Conservation (phyloP, 768 basidiomycete genomes). For the Kwoniella heveanensis region DNA sequence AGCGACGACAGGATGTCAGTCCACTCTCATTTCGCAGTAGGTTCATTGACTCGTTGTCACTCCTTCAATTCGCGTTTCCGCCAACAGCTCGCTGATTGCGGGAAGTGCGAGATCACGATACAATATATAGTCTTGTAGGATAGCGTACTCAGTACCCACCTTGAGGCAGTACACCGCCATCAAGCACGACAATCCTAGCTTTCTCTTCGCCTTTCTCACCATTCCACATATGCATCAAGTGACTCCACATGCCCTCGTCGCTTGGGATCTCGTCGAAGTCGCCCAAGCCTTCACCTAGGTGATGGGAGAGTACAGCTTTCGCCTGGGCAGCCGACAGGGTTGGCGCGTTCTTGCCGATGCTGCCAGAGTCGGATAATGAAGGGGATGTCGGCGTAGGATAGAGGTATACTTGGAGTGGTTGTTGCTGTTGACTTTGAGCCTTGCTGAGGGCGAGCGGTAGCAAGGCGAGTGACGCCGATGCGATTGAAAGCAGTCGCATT, state of each 20-base stretch:
- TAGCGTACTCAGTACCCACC: too few relatives aligned
- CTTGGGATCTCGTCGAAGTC: conserved; percentile 52
- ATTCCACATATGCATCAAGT: conserved; percentile 41
- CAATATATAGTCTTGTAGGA: too few relatives aligned
- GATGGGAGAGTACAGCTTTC: conserved; percentile 51
- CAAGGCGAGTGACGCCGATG: conserved; percentile 5
- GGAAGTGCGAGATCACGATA: not conserved
- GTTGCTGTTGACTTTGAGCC: conserved; percentile 22
- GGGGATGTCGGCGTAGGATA: conserved; percentile 43
- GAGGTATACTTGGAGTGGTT: conserved; percentile 51
- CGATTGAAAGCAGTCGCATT: conserved; percentile 3
- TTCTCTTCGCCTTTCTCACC: conserved; percentile 15
- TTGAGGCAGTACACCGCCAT: conserved; percentile 45
- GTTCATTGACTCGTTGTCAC: too few relatives aligned
- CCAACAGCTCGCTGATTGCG: too few relatives aligned
- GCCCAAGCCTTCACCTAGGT: conserved; percentile 37
- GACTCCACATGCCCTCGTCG: conserved; percentile 46
- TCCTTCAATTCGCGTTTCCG: too few relatives aligned
- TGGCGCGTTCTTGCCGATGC: conserved; percentile 24
- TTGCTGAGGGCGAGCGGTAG: conserved; percentile 6
- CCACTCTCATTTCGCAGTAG: too few relatives aligned
- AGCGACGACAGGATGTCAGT: too few relatives aligned
- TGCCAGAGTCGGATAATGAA: not conserved
- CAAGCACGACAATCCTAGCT: conserved; percentile 47
- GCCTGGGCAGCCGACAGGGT: conserved; percentile 46